A percentile compares a stretch with the other conserved stretches of the same genome.
Evolutionary conservation across 2,329 filamentous ascomycete genomes (phyloP).

Genomic region (Fusarium sp.): DNA sequence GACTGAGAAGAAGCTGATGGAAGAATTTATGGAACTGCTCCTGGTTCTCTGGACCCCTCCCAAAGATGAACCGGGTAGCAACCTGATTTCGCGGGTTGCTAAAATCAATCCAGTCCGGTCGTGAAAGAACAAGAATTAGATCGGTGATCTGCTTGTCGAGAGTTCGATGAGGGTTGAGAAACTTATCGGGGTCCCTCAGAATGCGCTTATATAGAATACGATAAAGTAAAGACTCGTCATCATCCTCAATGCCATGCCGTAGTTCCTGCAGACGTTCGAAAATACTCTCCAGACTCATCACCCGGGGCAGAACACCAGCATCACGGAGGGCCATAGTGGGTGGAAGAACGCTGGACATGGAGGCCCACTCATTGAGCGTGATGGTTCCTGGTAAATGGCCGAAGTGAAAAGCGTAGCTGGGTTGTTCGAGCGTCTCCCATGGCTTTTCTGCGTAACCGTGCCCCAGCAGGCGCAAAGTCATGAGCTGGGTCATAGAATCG

Average conservation of each 20-base stretch:
- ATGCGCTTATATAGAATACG: constrained; percentile 74
- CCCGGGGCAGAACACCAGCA: constrained; percentile 67
- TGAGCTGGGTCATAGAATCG: constrained; percentile 68
- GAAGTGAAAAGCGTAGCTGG: constrained; percentile 75
- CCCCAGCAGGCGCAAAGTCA: constrained; percentile 63
- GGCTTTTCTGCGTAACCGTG: constrained; percentile 59
- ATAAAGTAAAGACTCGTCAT: constrained; percentile 69
- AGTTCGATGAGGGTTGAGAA: constrained; percentile 68
- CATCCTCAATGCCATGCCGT: constrained; percentile 66
- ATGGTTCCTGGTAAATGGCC: constrained; percentile 75
- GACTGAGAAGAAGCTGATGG: constrained; percentile 78
- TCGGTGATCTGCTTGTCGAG: constrained; percentile 79
- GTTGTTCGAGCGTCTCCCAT: constrained; percentile 80
- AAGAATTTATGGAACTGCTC: constrained; percentile 74
- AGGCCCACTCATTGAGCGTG: constrained; percentile 76
- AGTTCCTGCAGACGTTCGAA: constrained; percentile 70
- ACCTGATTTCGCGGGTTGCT: constrained; percentile 77
- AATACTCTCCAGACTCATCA: constrained; percentile 67
- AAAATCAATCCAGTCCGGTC: constrained; percentile 80
- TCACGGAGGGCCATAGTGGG: constrained; percentile 68
- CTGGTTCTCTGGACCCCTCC: constrained; percentile 65
- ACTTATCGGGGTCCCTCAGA: constrained; percentile 73
- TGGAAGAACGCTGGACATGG: constrained; percentile 66
- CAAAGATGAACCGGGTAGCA: constrained; percentile 77
- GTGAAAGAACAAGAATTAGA: constrained; percentile 74